Evolutionary conservation across 169 alveolate genomes (phyloP).

Genomic region (Eimeria falciformis): DNA sequence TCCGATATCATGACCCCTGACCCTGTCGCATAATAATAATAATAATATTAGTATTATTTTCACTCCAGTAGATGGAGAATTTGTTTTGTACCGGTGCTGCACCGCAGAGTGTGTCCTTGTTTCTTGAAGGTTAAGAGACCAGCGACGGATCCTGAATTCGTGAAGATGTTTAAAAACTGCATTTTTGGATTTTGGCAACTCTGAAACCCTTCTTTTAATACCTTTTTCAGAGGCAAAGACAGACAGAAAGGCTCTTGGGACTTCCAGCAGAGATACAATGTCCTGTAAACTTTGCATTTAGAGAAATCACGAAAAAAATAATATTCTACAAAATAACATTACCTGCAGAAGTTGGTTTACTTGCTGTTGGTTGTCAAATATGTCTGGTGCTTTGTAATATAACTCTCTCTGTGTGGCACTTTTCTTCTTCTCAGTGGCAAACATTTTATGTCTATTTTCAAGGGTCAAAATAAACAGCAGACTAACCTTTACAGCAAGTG

Average conservation of each 20-base stretch:
- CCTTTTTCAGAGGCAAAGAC: slow-evolving; percentile 77
- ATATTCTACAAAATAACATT: not conserved
- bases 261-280: slow-evolving; percentile 2
- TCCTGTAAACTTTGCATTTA: not conserved
- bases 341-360: slow-evolving; percentile 58
- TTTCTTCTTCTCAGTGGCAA: not conserved
- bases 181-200: too few relatives aligned
- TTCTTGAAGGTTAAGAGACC: slow-evolving; percentile 49
- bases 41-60: not conserved
- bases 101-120: not conserved
- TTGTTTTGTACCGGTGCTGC: slow-evolving; percentile 18
- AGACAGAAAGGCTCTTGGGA: slow-evolving; percentile 53
- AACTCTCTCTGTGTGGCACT: slow-evolving; percentile 71
- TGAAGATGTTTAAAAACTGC: not conserved
- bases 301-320: not conserved
- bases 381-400: slow-evolving; percentile 35
- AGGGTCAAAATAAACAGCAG: not conserved
- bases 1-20: slow-evolving; percentile 61
- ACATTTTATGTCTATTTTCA: not conserved
- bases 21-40: slow-evolving; percentile 18
- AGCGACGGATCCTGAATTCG: slow-evolving; percentile 58
- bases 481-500: not conserved
- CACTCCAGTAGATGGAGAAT: not conserved
- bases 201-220: not conserved
- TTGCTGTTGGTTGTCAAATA: slow-evolving; percentile 66